A percentile compares a stretch with the other conserved stretches of the same genome.
These are phyloP conservation scores for Thraustochytrium striatum DNA, from an alignment of 352 stramenopile genomes.

Conservation along the genomic window DNA sequence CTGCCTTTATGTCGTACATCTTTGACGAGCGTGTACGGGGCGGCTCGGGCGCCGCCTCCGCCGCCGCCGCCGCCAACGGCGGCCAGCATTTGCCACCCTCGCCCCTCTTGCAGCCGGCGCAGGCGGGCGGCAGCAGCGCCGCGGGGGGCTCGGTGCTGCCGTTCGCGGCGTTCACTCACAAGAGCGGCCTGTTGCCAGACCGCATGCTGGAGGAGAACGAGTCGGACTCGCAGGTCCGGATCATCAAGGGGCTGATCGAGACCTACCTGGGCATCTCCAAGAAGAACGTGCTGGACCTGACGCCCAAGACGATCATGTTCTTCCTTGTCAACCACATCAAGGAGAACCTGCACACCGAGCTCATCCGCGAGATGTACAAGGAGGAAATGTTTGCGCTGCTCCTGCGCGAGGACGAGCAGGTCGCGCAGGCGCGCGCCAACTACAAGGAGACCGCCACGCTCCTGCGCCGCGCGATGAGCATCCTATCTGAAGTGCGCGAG, in stretches of 20 bases:
- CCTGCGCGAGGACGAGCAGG: slow-evolving; percentile 61
- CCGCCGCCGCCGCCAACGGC: not conserved
- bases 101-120: not conserved
- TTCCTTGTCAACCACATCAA: slow-evolving; percentile 78
- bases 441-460: slow-evolving; percentile 40
- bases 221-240: slow-evolving; percentile 72
- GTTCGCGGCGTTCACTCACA: slow-evolving; percentile 85
- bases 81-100: not conserved
- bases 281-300: slow-evolving; percentile 98
- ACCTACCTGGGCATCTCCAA: slow-evolving; percentile 98
- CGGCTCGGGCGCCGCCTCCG: not conserved
- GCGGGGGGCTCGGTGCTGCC: not conserved
- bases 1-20: slow-evolving; percentile 76
- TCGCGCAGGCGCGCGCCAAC: slow-evolving; percentile 35
- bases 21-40: slow-evolving; percentile 58
- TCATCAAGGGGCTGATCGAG: slow-evolving; percentile 94
- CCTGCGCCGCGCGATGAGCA: slow-evolving; percentile 16
- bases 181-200: slow-evolving; percentile 90
- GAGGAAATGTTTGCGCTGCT: slow-evolving; percentile 91
- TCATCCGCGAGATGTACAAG: slow-evolving; percentile 92
- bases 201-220: slow-evolving; percentile 75
- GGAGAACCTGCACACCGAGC: slow-evolving; percentile 94
- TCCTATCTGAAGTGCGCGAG: slow-evolving; percentile 42
- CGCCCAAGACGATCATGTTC: slow-evolving; percentile 93
- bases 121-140: not conserved